Percentiles rank a stretch among this genome's conserved stretches.
These are phyloP conservation scores for Talaromyces sp. DNA, from an alignment of 2,329 filamentous ascomycete genomes.

Conservation along the genomic window DNA sequence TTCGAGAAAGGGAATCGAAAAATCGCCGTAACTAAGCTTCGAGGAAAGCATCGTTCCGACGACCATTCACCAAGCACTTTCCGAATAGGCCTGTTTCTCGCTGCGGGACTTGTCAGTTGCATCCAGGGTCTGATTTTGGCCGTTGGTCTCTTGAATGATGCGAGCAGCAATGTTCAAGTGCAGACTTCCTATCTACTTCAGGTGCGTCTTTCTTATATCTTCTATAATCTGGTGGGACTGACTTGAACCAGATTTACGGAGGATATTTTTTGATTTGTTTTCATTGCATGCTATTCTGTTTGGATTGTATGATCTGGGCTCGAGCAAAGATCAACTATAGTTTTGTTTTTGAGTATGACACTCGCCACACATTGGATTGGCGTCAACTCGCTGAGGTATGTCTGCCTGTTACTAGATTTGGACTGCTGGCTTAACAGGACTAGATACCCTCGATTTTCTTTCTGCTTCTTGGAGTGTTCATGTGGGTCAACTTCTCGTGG, in stretches of 20 bases:
- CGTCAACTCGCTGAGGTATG: slow-evolving; percentile 70
- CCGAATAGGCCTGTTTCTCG: slow-evolving; percentile 63
- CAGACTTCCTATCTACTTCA: slow-evolving; percentile 68
- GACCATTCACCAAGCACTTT: slow-evolving; percentile 59
- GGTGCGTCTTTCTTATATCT: slow-evolving; percentile 33
- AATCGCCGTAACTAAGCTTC: slow-evolving; percentile 80
- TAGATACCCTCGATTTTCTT: slow-evolving; percentile 79
- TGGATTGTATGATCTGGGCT: slow-evolving; percentile 81
- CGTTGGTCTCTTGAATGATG: slow-evolving; percentile 40
- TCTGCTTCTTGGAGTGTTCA: slow-evolving; percentile 67
- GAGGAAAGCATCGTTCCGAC: slow-evolving; percentile 61
- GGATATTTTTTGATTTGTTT: slow-evolving; percentile 84
- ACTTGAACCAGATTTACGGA: slow-evolving; percentile 66
- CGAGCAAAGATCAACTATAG: slow-evolving; percentile 87
- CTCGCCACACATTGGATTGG: slow-evolving; percentile 82
- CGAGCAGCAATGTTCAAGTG: slow-evolving; percentile 47
- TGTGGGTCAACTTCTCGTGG: slow-evolving; percentile 88
- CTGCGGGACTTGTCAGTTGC: slow-evolving; percentile 62
- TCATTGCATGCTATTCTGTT: slow-evolving; percentile 76
- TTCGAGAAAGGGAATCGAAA: slow-evolving; percentile 94
- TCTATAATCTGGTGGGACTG: background rate
- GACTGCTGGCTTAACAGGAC: background rate
- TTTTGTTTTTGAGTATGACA: slow-evolving; percentile 96
- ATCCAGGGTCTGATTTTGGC: slow-evolving; percentile 64
- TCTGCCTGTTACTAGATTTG: background rate